Base-by-base conservation (phyloP, 768 basidiomycete species). In the Lentinula sp. region DNA sequence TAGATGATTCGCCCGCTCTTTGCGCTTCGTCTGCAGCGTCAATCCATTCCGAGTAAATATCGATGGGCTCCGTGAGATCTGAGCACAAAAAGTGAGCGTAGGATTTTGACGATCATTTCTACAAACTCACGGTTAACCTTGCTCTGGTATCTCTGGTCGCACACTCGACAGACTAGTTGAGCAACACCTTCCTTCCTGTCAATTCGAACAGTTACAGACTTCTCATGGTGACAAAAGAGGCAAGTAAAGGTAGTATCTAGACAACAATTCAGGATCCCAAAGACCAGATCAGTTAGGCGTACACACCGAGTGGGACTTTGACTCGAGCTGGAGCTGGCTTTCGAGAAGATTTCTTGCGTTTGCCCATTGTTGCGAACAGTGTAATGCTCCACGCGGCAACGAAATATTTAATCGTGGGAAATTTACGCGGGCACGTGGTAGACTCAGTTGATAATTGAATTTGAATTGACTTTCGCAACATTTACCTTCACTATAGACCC, bases 31-130 rank as follows among this genome's bases (percentile, higher is more conserved):
- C 91, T 5, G 90, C 89, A 53, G 91, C 91, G 70, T 93, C 91
- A 64, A 93, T 91, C 92, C 92, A 94, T 69, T 92, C 90, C 6
- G 91, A 92, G 70, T 93, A 94, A 34, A 94, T 90, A 71, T 94
- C 92, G 60, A 94, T 85, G 15, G 92, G 84, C 65, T 93, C 92
- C 1, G 91, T 92, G 57, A 94, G 78, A 71, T 94, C 92, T 95
- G 21, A 69, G 13, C 53, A 16, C 43, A 51, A 46, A 48, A 57
- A 13, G 43, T 49, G 9, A 58, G 61, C 62, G 59, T 65, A 62
- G 23, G 10, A 48, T 21, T 31, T 28, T 6, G 16, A 42, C 51
- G 37, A 65, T 40, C 46, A n/a, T n/a, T 9, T 61, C 61, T 66
- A 72, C 61, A 54, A 39, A 66, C 86, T 69, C 69, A 94, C 91